A percentile compares a stretch with the other conserved stretches of the same genome.
Evolutionary conservation across 257 asterid genomes (phyloP).

Genomic region (Plantago major): DNA sequence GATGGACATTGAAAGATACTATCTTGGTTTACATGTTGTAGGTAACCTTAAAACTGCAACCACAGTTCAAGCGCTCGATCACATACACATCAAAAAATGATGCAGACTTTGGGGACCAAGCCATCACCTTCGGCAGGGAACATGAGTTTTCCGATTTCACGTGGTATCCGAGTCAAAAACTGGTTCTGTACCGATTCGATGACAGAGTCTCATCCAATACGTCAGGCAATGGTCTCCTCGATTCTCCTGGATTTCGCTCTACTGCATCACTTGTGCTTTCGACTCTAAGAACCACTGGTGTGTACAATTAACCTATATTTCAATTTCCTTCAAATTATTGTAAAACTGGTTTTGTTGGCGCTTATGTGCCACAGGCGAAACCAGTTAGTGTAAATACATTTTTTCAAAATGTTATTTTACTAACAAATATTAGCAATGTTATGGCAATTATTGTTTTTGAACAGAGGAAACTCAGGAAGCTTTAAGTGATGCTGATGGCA

Average conservation of each 20-base stretch:
- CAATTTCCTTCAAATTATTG: background rate
- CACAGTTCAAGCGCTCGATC: slow-evolving; percentile 46
- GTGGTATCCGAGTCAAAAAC: slow-evolving; percentile 56
- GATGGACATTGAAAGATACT: too few species aligned
- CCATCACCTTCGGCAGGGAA: slow-evolving; percentile 26
- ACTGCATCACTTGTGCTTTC: slow-evolving; percentile 27
- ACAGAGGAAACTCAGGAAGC: slow-evolving; percentile 57
- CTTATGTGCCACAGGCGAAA: background rate
- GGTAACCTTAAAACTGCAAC: slow-evolving; percentile 52
- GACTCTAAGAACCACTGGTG: slow-evolving; percentile 32
- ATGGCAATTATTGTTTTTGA: background rate
- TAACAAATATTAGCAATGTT: background rate
- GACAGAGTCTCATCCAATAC: slow-evolving; percentile 36
- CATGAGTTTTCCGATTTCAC: slow-evolving; percentile 58
- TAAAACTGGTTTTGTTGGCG: background rate
- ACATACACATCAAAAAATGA: slow-evolving; percentile 34
- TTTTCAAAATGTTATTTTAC: background rate
- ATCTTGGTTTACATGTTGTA: too few species aligned
- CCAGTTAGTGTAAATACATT: too few species aligned
- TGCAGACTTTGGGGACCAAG: slow-evolving; percentile 36
- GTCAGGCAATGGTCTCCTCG: slow-evolving; percentile 38
- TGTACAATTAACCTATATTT: background rate
- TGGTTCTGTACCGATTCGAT: slow-evolving; percentile 40
- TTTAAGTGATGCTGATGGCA: slow-evolving; percentile 39
- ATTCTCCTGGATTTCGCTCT: slow-evolving; percentile 47